phyloP scores from a whole-genome alignment of 257 asterid species.

The Phtheirospermum japonicum region DNA sequence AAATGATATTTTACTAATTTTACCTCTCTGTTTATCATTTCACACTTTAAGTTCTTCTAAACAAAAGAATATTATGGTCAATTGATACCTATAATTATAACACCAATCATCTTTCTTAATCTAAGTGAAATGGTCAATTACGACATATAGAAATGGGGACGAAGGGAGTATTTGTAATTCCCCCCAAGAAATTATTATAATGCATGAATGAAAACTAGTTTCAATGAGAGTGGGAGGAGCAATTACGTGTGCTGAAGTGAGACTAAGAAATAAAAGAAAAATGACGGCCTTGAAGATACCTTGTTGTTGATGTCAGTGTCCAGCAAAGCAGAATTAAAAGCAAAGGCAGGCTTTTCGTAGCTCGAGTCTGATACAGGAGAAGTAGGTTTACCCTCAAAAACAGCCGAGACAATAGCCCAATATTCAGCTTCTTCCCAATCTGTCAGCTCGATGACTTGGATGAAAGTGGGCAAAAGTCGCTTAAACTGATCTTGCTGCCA shows the following conservation, averaged over 20 bases:
- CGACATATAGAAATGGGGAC: too few relatives aligned
- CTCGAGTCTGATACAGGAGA: conserved; percentile 34
- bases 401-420: conserved; percentile 73
- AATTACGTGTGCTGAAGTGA: neutral
- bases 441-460: conserved; percentile 83
- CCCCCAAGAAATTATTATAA: too few relatives aligned
- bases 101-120: too few relatives aligned
- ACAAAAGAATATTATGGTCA: too few relatives aligned
- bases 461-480: conserved; percentile 81
- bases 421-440: conserved; percentile 78
- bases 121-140: too few relatives aligned
- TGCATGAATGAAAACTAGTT: neutral
- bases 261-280: neutral
- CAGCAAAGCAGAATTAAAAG: conserved; percentile 43
- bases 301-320: conserved; percentile 78
- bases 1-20: too few relatives aligned
- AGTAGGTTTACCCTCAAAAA: conserved; percentile 65
- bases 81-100: too few relatives aligned
- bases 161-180: too few relatives aligned
- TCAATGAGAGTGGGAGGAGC: neutral
- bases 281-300: conserved; percentile 41
- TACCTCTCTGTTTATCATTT: too few relatives aligned
- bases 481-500: conserved; percentile 90
- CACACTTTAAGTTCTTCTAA: too few relatives aligned
- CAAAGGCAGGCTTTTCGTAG: conserved; percentile 30